Base-by-base conservation (phyloP, 129 eudicot genomes). In the Ambrosia artemisiifolia region DNA sequence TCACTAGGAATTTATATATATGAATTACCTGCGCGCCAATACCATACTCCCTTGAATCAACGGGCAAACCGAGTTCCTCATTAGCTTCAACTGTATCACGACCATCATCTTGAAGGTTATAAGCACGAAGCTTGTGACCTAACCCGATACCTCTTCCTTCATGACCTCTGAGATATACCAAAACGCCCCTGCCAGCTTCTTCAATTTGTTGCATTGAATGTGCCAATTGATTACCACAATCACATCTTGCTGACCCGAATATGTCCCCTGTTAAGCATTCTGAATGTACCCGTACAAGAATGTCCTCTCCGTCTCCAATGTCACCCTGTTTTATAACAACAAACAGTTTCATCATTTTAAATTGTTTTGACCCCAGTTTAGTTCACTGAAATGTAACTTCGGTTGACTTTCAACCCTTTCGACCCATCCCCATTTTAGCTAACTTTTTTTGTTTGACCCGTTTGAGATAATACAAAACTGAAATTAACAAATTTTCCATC, bases 51-150 rank as follows among this genome's bases (percentile, higher is more conserved):
- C 98, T 85, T 47, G 98, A 93, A 72, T 93, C 98, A 51, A 93
- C 82, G 6, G 98, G 98, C 77, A 93, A 79, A 4, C 98, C 98
- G 11, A 93, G 81, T 55, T 93, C 98, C 78, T 89, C 98, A 20
- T 93, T 93, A 64, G 95, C 98, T 82, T 93, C 96, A 18, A 93
- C 96, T 3, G 98, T 93, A 76, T 93, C 98, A 75, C 95, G 95
- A 16, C 98, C 98, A 75, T 73, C 90, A 79, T 93, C 98, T 80
- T 93, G 98, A 43, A 93, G 75, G 64, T 93, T 93, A 78, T 93
- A 93, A 60, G 96, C 98, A 67, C 92, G 92, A 57, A 93, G 95
- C 73, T 93, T 93, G 84, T 87, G 95, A 66, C 98, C 98, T 77
- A 93, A 80, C 47, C 98, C 98, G 2, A 93, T 93, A 56, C 98